Base-by-base conservation (phyloP, 176 grass and related monocot species). In the Miscanthus lutarioriparius region DNA sequence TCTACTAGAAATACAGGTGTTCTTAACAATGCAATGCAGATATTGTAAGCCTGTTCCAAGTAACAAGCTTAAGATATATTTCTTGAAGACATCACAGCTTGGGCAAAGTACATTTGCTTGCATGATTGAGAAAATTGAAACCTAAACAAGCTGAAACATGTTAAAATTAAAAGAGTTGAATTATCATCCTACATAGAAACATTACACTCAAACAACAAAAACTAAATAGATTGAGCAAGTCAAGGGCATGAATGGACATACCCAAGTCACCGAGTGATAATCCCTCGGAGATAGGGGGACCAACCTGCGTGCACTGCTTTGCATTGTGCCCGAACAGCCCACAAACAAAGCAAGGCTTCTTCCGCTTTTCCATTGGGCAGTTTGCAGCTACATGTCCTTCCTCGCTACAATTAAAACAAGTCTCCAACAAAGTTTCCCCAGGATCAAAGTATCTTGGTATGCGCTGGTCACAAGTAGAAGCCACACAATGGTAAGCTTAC, bases 321-420 rank as follows among this genome's bases (percentile, higher is more conserved):
- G 84, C 88, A 68, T 87, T 87, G 82, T 96, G 97, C 73, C 91
- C 97, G 9, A 96, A 99, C 78, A 94, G 68, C 13, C 97, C 97
- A 80, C 97, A 99, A 75, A 93, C 80, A 82, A 99, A 99, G 71
- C 97, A 99, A 47, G 97, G 97, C 48, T 84, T 99, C 84, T 89
- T 89, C 76, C 91, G 70, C 72, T 83, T 99, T 53, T 91, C 91
- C 41, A 87, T 85, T 47, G 80, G 82, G 81, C 97, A 99, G 75
- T 94, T 94, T 62, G 88, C 97, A 81, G 91, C 82, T 67, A 92
- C 66, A 84, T 99, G 97, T 10, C 97, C 97, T 85, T 96, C 93
- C 81, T 99, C 91, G 0, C 90, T 88, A 74, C 97, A 99, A 73
- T 99, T 94, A 86, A 89, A 99, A 78, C 97, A 99, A 69, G 93